These are phyloP conservation scores for Cryptococcus sp. DNA, from an alignment of 1,284 basidiomycete genomes.

Conservation along the genomic window DNA sequence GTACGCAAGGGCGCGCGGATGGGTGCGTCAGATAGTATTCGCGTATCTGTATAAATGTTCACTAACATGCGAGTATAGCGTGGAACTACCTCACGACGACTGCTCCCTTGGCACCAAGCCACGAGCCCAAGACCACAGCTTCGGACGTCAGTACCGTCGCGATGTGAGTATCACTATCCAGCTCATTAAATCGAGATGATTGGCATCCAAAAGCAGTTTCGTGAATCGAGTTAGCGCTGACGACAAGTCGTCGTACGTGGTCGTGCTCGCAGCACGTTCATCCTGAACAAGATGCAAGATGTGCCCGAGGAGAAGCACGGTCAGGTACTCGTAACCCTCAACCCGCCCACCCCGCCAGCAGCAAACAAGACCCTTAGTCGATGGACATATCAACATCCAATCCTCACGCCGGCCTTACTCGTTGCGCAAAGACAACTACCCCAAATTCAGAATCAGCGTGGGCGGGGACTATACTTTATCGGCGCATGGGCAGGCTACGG, in stretches of 20 bases:
- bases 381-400: constrained; percentile 70
- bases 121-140: constrained; percentile 54
- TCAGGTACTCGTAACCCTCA: constrained; percentile 74
- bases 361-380: constrained; percentile 58
- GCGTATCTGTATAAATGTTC: not conserved
- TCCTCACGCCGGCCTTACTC: constrained; percentile 58
- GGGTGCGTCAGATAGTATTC: constrained; percentile 43
- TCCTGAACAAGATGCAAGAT: constrained; percentile 78
- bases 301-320: constrained; percentile 64
- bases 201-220: too few species aligned
- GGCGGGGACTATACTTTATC: constrained; percentile 66
- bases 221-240: constrained; percentile 55
- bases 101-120: constrained; percentile 40
- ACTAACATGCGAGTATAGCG: constrained; percentile 20
- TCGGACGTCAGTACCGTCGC: constrained; percentile 63
- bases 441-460: constrained; percentile 62
- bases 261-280: constrained; percentile 56
- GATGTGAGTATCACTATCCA: constrained; percentile 59
- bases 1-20: constrained; percentile 64
- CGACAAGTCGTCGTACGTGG: constrained; percentile 47
- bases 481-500: constrained; percentile 78
- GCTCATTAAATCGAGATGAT: not conserved
- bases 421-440: constrained; percentile 22
- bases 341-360: constrained; percentile 68
- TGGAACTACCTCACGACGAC: constrained; percentile 73